Evolutionary conservation across 106 monocot species (phyloP), one percentile per base, ranked within the genome.

Genomic region (Dendrobium chrysotoxum): DNA sequence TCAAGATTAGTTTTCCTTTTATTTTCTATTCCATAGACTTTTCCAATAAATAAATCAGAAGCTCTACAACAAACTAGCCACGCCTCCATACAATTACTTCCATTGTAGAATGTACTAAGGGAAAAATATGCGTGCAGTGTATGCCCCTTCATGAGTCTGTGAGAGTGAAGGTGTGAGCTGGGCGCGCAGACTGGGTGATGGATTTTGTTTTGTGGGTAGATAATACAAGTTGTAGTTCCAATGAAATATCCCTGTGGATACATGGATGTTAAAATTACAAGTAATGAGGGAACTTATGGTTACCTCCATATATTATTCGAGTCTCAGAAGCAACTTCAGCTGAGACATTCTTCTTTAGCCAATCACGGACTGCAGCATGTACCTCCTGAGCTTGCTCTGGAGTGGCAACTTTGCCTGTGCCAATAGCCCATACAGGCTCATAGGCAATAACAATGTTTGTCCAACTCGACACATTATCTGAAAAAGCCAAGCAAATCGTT

Each of bases 371-470:
- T 78, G 92, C 98, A 57, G 76, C 87, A 85, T 98, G 98, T 25
- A 98, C 95, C 84, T 98, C 98, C 75, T 98, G 98, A 55, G 98
- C 98, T 80, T 98, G 98, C 84, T 94, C 84, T 18, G 98, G 98
- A 80, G 89, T 86, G 72, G 94, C 98, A 67, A 98, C 98, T 81
- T 98, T 92, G 44, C 98, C 98, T 20, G 98, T 98, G 46, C 98
- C 98, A 89, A 98, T 98, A 42, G 98, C 98, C 98, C 98, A 98
- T 72, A 98, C 98, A 84, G 98, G 98, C 79, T 98, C 98, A 82
- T 98, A 98, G 73, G 98, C 98, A 86, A 98, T 88, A 39, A 98
- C 98, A 53, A 98, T 84, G 81, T 95, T 82, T 12, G 79, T 78
- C 98, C 98, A 98, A 75, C 92, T 89, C 53, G 91, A 39, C 30